A percentile compares a stretch with the other conserved stretches of the same genome.
Evolutionary conservation across 2,329 filamentous ascomycete genomes (phyloP).

Genomic region (Rutstroemia sp.): DNA sequence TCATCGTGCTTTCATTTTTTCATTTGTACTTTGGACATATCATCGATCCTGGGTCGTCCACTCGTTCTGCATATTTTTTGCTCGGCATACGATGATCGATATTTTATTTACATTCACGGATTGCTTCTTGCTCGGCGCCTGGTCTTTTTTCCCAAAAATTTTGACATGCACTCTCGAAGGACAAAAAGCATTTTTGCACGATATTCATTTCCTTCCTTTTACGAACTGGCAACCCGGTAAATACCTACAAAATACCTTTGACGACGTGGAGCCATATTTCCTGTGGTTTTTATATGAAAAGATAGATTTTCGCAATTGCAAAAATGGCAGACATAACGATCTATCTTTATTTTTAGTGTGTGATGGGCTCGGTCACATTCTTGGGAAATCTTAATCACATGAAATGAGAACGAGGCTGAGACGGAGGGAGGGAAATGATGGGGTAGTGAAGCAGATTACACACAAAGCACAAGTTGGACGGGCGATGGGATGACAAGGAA

Average conservation of each 20-base stretch:
- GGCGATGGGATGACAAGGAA: too few species aligned
- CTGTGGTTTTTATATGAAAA: conserved; percentile 9
- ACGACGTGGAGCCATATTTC: conserved; percentile 19
- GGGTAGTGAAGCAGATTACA: conserved; percentile 19
- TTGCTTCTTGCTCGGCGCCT: conserved; percentile 27
- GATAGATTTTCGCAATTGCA: conserved; percentile 3
- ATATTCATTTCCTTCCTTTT: conserved; percentile 29
- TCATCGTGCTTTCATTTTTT: conserved; percentile 24
- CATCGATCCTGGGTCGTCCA: conserved; percentile 17
- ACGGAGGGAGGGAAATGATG: conserved; percentile 18
- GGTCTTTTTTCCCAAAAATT: conserved; percentile 25
- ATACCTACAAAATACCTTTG: conserved; percentile 25
- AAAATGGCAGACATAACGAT: conserved; percentile 1
- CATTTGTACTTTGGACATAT: conserved; percentile 27
- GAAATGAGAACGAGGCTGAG: conserved; percentile 13
- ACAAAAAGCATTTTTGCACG: conserved; percentile 24
- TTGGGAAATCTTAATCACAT: conserved; percentile 19
- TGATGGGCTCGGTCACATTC: conserved; percentile 8
- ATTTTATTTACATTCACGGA: conserved; percentile 21
- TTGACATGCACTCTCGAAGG: conserved; percentile 17
- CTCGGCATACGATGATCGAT: conserved; percentile 23
- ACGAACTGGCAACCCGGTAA: conserved; percentile 29
- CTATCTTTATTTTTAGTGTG: conserved; percentile 8
- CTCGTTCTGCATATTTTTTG: conserved; percentile 26
- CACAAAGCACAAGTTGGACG: too few species aligned